Base-by-base conservation (phyloP, 2,329 filamentous ascomycete species). In the Hymenoscyphus fructigenus region DNA sequence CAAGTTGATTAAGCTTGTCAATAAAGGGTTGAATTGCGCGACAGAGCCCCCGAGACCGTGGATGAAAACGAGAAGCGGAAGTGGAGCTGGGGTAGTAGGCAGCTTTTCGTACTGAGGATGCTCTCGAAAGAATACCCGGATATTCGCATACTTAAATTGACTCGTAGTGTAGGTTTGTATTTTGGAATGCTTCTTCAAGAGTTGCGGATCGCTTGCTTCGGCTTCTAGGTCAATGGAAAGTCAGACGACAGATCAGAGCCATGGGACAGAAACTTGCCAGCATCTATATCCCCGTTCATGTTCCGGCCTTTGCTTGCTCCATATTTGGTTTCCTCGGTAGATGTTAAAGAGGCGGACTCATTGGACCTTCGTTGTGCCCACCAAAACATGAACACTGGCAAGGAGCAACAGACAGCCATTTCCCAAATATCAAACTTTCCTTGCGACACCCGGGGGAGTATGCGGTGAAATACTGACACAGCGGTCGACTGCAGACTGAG, bases 31-130 rank as follows among this genome's bases (percentile, higher is more conserved):
- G 75, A 97, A 98, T 74, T 98, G 95, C 12, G 92, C 90, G 28
- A 93, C 85, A 0, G 92, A 96, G 59, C 95, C 95, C n/a, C 94
- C 95, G 10, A 98, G 83, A 1, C 95, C 95, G 74, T 98, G 95
- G 64, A 98, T 83, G 75, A 96, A 97, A 55, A 98, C 93, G 3
- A 98, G 80, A 10, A 99, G 80, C 1, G 95, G 95, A 12, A 97
- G 79, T 0, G 91, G 88, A 0, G 85, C 83, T 1, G 92, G 91
- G 67, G 88, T 83, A 53, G 82, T 84, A 2, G 92, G 92, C 3
- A 98, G 83, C 76, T 95, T 91, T 66, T 88, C 85, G n/a, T 89
- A 87, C 74, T 97, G 92, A 23, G 88, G 85, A 78, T 97, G 95
- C 62, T 86, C 86, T 64, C 90, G 86, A 78, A 90, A 93, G 77